Conservation (phyloP, 768 basidiomycete genomes). For the Rhizopogon sp. region DNA sequence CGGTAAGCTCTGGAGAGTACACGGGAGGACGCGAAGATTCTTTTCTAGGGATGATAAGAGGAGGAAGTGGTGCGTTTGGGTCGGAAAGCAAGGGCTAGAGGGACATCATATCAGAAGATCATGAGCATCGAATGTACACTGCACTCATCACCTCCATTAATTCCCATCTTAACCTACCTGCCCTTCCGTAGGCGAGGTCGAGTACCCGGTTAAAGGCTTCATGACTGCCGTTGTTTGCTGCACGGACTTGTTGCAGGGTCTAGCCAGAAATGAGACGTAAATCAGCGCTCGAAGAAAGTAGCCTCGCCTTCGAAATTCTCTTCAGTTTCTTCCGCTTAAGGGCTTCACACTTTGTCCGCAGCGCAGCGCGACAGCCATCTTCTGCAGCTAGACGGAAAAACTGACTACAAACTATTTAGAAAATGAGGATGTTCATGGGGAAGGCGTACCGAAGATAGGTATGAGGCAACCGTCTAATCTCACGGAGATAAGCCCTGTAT, state of each 20-base stretch:
- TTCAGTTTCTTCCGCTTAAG: conserved; percentile 39
- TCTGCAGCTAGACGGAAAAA: conserved; percentile 59
- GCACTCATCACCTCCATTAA: conserved; percentile 49
- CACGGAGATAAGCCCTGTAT: conserved; percentile 36
- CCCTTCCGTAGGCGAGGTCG: conserved; percentile 70
- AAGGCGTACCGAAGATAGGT: conserved; percentile 39
- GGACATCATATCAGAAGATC: conserved; percentile 5
- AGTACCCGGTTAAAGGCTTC: conserved; percentile 55
- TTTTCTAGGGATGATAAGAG: conserved; percentile 45
- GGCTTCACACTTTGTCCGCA: conserved; percentile 26
- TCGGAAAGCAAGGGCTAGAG: conserved; percentile 52
- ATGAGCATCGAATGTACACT: not conserved
- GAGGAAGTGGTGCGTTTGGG: conserved; percentile 34
- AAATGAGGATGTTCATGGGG: not conserved
- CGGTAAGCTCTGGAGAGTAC: conserved; percentile 56
- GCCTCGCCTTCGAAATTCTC: conserved; percentile 46
- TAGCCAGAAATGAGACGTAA: conserved; percentile 20
- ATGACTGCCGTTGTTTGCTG: conserved; percentile 46
- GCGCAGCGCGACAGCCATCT: conserved; percentile 52
- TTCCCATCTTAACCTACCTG: conserved; percentile 66
- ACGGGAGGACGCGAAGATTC: conserved; percentile 58
- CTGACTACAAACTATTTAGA: conserved; percentile 34
- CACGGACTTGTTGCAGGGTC: conserved; percentile 49
- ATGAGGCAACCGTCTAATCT: conserved; percentile 40
- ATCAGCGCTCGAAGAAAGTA: not conserved